These are phyloP conservation scores for Rostrohypoxylon terebratum DNA, from an alignment of 495 filamentous ascomycete genomes.

Conservation along the genomic window DNA sequence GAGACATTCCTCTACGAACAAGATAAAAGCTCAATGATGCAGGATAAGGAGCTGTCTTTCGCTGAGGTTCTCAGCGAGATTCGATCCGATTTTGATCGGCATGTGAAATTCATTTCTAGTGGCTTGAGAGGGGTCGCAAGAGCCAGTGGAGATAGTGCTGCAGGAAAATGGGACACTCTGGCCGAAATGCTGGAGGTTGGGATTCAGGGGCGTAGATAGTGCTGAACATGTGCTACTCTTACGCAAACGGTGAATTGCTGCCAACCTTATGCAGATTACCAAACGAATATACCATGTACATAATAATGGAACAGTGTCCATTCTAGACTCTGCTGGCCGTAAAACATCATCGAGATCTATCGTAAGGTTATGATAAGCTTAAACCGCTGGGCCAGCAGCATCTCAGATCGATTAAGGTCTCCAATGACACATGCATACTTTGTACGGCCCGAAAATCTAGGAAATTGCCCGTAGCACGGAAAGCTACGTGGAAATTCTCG, in stretches of 20 bases:
- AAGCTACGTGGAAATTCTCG: neutral
- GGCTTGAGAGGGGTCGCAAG: constrained; percentile 69
- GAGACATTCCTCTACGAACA: constrained; percentile 51
- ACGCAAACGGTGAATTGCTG: too few species aligned
- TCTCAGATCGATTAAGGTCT: neutral
- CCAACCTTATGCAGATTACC: too few species aligned
- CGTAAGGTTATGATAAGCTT: constrained; percentile 5
- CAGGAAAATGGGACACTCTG: constrained; percentile 67
- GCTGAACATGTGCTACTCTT: too few species aligned
- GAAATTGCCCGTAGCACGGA: neutral
- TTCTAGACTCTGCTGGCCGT: constrained; percentile 15
- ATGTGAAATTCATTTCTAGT: constrained; percentile 65
- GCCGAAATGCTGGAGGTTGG: constrained; percentile 70
- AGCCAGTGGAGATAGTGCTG: constrained; percentile 63
- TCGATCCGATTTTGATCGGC: constrained; percentile 61
- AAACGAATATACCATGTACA: too few species aligned
- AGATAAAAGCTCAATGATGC: constrained; percentile 43
- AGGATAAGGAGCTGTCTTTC: constrained; percentile 53
- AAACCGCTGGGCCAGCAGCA: neutral
- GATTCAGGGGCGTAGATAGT: constrained; percentile 46
- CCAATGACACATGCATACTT: constrained; percentile 20
- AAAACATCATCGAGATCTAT: constrained; percentile 26
- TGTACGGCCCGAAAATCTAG: neutral
- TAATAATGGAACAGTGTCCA: constrained; percentile 7
- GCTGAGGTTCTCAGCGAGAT: constrained; percentile 57